Evolutionary conservation across 805 yeast genomes (phyloP).

Genomic region (Candida ulmi): DNA sequence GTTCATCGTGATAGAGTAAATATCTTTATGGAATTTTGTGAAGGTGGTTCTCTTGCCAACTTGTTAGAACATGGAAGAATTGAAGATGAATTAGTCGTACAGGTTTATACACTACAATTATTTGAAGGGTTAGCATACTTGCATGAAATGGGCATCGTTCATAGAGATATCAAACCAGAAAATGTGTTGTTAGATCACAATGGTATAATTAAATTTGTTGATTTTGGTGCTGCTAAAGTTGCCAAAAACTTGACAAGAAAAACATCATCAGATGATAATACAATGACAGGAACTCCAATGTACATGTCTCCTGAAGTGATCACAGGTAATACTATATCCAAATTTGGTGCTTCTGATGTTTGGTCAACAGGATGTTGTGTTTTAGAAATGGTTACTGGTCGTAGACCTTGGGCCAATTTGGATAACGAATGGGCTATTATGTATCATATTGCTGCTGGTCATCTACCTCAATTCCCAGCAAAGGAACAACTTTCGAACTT

Average conservation of each 20-base stretch:
- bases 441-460: conserved; percentile 97
- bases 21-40: conserved; percentile 96
- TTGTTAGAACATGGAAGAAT: conserved; percentile 87
- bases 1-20: conserved; percentile 94
- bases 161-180: conserved; percentile 94
- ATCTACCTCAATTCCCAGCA: conserved; percentile 78
- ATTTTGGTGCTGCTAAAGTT: conserved; percentile 96
- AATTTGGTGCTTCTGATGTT: conserved; percentile 55
- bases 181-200: conserved; percentile 84
- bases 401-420: conserved; percentile 92
- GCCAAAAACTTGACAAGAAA: conserved; percentile 50
- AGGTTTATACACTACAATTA: conserved; percentile 86
- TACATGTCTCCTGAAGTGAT: conserved; percentile 98
- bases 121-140: conserved; percentile 92
- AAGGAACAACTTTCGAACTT: conserved; percentile 68
- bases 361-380: conserved; percentile 98
- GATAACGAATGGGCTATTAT: conserved; percentile 98
- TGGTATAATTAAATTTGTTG: conserved; percentile 93
- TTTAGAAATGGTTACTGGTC: conserved; percentile 93
- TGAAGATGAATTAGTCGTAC: conserved; percentile 90
- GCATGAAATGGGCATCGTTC: conserved; percentile 94
- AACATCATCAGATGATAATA: conserved; percentile 26
- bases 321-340: conserved; percentile 52
- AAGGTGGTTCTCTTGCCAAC: conserved; percentile 87
- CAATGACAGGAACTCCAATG: conserved; percentile 90